A percentile compares a stretch with the other conserved stretches of the same genome.
Conservation (phyloP, 2,329 filamentous ascomycete genomes). For the Xylaria sp. region DNA sequence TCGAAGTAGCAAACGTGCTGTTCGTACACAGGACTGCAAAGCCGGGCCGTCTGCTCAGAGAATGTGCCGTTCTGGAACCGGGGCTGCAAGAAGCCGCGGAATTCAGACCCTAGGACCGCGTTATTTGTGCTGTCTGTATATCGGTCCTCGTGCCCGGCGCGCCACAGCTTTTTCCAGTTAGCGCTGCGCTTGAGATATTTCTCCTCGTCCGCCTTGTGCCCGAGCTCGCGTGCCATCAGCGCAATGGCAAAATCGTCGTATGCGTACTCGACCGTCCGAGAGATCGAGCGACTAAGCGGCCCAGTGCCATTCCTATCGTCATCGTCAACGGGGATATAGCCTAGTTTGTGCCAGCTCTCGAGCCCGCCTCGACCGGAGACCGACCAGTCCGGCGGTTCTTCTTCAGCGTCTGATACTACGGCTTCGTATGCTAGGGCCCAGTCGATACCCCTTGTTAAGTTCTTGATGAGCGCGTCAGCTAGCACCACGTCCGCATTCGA, state of each 20-base stretch:
- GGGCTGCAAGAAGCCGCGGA: conserved; percentile 74
- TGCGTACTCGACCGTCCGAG: conserved; percentile 78
- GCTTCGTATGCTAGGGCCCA: conserved; percentile 76
- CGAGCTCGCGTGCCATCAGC: conserved; percentile 64
- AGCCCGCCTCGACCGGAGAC: conserved; percentile 74
- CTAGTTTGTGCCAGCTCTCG: conserved; percentile 70
- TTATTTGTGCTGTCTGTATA: conserved; percentile 32
- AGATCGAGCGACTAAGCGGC: conserved; percentile 71
- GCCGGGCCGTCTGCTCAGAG: conserved; percentile 69
- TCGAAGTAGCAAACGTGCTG: conserved; percentile 55
- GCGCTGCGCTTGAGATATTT: conserved; percentile 67
- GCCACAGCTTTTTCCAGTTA: conserved; percentile 75
- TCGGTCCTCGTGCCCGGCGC: conserved; percentile 48
- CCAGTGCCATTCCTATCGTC: conserved; percentile 67
- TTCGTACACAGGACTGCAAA: conserved; percentile 61
- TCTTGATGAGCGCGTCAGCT: conserved; percentile 73
- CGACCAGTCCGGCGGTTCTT: conserved; percentile 70
- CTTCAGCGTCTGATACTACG: conserved; percentile 73
- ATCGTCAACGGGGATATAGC: conserved; percentile 75
- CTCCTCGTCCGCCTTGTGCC: conserved; percentile 55
- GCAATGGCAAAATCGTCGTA: conserved; percentile 79
- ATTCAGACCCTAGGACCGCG: conserved; percentile 49
- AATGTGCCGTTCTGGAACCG: conserved; percentile 69
- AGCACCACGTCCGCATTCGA: conserved; percentile 77
- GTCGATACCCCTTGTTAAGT: conserved; percentile 65